Conservation (phyloP, 2,329 filamentous ascomycete genomes). For the Verticillium klebahnii region DNA sequence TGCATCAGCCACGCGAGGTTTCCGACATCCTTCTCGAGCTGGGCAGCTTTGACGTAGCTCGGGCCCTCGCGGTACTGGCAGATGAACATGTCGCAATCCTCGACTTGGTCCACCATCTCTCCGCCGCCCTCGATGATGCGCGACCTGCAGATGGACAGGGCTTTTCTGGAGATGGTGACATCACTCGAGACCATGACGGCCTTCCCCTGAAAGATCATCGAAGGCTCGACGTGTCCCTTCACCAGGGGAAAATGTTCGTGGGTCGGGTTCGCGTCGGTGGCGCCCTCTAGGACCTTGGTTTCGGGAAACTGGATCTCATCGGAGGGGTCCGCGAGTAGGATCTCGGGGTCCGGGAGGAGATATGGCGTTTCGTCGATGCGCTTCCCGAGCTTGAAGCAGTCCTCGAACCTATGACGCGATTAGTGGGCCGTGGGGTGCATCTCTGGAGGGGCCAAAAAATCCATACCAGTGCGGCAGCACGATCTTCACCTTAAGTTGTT, state of each 20-base stretch:
- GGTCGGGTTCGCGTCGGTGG: constrained; percentile 47
- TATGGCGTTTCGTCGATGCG: constrained; percentile 89
- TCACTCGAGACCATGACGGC: constrained; percentile 74
- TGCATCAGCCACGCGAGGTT: constrained; percentile 94
- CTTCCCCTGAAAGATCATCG: constrained; percentile 73
- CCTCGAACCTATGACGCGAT: constrained; percentile 69
- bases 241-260: constrained; percentile 30
- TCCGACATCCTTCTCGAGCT: constrained; percentile 75
- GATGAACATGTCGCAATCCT: constrained; percentile 76
- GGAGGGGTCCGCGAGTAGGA: constrained; percentile 55
- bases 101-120: constrained; percentile 57
- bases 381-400: constrained; percentile 89
- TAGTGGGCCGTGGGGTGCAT: background rate
- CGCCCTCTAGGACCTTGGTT: constrained; percentile 62
- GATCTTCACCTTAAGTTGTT: constrained; percentile 69
- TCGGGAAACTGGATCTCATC: constrained; percentile 52
- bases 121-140: constrained; percentile 72
- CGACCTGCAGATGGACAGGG: constrained; percentile 62
- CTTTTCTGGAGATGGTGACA: constrained; percentile 62
- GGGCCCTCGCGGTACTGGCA: constrained; percentile 81
- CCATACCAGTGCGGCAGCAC: constrained; percentile 84
- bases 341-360: constrained; percentile 77
- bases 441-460: background rate
- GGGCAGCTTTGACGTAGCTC: constrained; percentile 73
- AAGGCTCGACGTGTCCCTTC: constrained; percentile 38